Base-by-base conservation (phyloP, 495 filamentous ascomycete species). In the Aspergillus conjunctus region DNA sequence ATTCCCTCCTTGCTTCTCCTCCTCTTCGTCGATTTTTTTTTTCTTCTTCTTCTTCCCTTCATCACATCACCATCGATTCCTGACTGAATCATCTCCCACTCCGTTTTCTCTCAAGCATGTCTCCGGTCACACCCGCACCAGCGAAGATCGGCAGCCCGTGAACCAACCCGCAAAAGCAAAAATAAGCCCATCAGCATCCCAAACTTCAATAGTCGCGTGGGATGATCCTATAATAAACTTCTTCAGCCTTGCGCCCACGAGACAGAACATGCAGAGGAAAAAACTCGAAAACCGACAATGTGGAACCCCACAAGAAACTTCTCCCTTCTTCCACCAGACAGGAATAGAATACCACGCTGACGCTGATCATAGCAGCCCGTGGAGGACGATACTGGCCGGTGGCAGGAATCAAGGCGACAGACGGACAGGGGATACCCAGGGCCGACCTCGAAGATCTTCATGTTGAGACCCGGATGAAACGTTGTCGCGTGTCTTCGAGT, bases 321-420 rank as follows among this genome's bases (percentile, higher is more conserved):
- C 17, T 8, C 17, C 43, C 17, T 46, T 46, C 15, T 17, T 46
- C 4, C 18, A 8, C n/a, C 44, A 20, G 44, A 21, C n/a, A 5
- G n/a, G 6, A 48, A 22, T 48, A 48, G 18, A 48, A 48, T 6
- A 48, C 20, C 44, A 17, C 44, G 44, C 44, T 48, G n/a, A 48
- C 44, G 20, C n/a, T 11, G 44, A 48, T 48, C 44, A n/a, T n/a
- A n/a, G n/a, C n/a, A n/a, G n/a, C n/a, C n/a, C n/a, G n/a, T n/a
- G n/a, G n/a, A 46, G 14, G 17, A 46, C 18, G 43, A 46, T 8
- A 17, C 15, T 18, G 12, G 12, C 43, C 43, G 18, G 17, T 8
- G 18, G 43, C 14, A 46, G 17, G 14, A 18, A 8, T 8, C 17
- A 20, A 18, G 14, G 5, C n/a, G 43, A 46, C 15, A n/a, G 14